Evolutionary conservation across 805 yeast species (phyloP).

Genomic region (Brettanomyces anomalus): DNA sequence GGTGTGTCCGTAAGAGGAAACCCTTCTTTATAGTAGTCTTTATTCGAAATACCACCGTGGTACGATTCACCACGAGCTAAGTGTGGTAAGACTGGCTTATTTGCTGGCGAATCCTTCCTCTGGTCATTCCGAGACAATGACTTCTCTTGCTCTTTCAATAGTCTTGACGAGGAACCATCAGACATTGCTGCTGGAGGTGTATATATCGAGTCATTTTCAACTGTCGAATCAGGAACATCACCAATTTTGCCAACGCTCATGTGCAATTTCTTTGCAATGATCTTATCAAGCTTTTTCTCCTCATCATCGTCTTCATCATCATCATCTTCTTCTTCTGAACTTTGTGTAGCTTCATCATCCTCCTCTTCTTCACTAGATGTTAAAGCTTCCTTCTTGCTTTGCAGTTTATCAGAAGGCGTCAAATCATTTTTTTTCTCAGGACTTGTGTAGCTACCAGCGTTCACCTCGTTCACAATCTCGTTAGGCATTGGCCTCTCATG

Average conservation of each 20-base stretch:
- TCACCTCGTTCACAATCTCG: constrained; percentile 24
- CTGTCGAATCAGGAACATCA: constrained; percentile 26
- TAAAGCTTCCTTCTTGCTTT: neutral
- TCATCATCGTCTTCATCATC: constrained; percentile 9
- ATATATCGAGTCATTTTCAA: constrained; percentile 29
- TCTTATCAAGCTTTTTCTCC: constrained; percentile 5
- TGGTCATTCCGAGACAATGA: constrained; percentile 3
- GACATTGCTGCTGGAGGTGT: constrained; percentile 38
- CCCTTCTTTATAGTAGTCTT: constrained; percentile 29
- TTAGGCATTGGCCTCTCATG: constrained; percentile 20
- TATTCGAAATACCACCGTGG: constrained; percentile 44
- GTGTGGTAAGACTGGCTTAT: constrained; percentile 36
- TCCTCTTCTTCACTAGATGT: too few relatives aligned
- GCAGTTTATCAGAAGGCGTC: too few relatives aligned
- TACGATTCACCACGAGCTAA: constrained; percentile 74
- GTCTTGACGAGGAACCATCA: constrained; percentile 31
- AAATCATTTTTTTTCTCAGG: constrained; percentile 3
- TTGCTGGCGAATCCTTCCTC: constrained; percentile 10
- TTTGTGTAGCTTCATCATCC: constrained; percentile 3
- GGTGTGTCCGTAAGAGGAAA: constrained; percentile 11
- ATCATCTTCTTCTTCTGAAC: constrained; percentile 8
- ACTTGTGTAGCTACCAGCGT: constrained; percentile 20
- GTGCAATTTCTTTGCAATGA: constrained; percentile 6
- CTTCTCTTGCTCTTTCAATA: constrained; percentile 10
- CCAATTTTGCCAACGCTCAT: constrained; percentile 4